Base-by-base conservation (phyloP, 2,329 filamentous ascomycete species). In the Botrytis fragariae region DNA sequence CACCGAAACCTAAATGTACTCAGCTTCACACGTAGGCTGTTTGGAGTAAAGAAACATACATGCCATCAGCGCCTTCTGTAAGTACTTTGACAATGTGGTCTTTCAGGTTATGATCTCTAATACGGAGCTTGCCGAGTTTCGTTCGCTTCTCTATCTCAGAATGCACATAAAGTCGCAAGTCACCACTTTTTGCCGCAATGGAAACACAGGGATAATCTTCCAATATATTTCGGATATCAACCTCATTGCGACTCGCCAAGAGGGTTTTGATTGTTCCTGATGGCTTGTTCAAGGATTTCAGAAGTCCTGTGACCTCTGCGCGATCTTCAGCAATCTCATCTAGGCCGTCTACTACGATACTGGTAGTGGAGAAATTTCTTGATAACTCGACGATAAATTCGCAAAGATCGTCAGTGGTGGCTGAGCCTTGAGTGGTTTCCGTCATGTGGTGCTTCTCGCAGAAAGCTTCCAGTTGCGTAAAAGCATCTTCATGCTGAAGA, bases 341-440 rank as follows among this genome's bases (percentile, higher is more conserved):
- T 4, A 81, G 57, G 9, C 74, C 79, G 74, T 81, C 80, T 0
- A 81, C 76, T 37, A 81, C 35, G 4, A 81, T 77, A 35, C 61
- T 77, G 60, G 59, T 74, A 16, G 51, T 74, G 3, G 54, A 75
- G 75, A 73, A 78, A 73, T 32, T 18, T 7, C 32, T 74, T 20
- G 73, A 63, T 25, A 75, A 16, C 12, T 48, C 51, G 12, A 25
- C 44, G 14, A 76, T 60, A 4, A 76, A 62, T 12, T 59, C 51
- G 35, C 62, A 68, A 3, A 76, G 32, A 6, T 74, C 59, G n/a
- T 73, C 45, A 18, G 64, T 45, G 5, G 61, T 68, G 4, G 69
- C 62, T 9, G 51, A 29, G 2, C 37, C 44, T 45, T 20, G 39
- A 9, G 54, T 54, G 22, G 10, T 10, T 54, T 74, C 64, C 12